Percentiles rank a stretch among this genome's conserved stretches.
Conservation (phyloP, 1,284 basidiomycete genomes). For the Somion occarium region DNA sequence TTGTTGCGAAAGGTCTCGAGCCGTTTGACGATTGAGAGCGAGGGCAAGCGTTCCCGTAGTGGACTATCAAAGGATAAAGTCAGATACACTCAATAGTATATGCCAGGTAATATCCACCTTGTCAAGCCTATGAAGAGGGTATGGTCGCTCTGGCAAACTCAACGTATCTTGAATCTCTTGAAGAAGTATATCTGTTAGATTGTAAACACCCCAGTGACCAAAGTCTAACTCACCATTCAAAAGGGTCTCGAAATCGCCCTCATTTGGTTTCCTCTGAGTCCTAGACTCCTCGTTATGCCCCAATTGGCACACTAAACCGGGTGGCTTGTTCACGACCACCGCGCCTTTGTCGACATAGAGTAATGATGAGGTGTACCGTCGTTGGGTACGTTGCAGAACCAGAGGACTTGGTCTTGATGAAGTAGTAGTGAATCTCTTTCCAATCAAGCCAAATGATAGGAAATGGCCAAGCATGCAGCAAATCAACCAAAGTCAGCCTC, state of each 20-base stretch:
- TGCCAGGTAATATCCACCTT: conserved; percentile 36
- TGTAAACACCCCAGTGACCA: background rate
- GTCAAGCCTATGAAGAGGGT: conserved; percentile 63
- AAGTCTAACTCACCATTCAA: conserved; percentile 3
- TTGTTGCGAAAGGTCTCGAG: conserved; percentile 49
- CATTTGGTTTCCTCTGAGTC: background rate
- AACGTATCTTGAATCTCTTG: conserved; percentile 37
- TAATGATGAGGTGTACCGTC: too few relatives aligned
- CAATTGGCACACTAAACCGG: conserved; percentile 50
- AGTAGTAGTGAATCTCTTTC: too few relatives aligned
- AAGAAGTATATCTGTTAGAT: background rate
- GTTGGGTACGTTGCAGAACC: too few relatives aligned
- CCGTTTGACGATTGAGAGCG: conserved; percentile 40
- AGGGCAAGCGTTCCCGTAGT: conserved; percentile 64
- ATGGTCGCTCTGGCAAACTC: conserved; percentile 33
- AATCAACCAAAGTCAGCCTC: too few relatives aligned
- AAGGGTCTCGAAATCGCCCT: conserved; percentile 14
- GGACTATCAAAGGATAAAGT: conserved; percentile 31
- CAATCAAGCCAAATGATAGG: too few relatives aligned
- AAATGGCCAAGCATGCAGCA: too few relatives aligned
- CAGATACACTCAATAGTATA: background rate
- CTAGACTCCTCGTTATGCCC: background rate
- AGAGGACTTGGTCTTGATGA: too few relatives aligned
- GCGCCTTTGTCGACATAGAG: conserved; percentile 49
- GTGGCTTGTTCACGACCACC: conserved; percentile 60